Percentiles rank a stretch among this genome's conserved stretches.
These are phyloP conservation scores for Boletus reticulatus DNA, from an alignment of 768 basidiomycete genomes.

Conservation along the genomic window DNA sequence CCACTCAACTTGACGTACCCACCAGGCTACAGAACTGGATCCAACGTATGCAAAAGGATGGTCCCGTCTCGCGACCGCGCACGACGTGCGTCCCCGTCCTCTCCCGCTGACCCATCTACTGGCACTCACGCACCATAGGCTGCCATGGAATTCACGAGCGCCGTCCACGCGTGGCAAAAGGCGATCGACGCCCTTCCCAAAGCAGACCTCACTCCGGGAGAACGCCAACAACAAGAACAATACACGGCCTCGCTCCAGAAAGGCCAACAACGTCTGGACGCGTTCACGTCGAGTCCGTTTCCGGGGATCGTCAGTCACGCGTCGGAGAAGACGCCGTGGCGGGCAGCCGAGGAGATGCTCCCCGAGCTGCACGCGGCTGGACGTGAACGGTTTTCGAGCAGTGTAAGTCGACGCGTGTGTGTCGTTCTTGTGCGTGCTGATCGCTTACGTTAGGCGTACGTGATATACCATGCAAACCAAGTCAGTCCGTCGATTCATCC, in stretches of 20 bases:
- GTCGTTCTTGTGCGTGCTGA: not conserved
- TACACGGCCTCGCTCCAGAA: not conserved
- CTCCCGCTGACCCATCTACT: not conserved
- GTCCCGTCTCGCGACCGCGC: constrained; percentile 2
- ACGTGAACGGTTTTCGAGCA: not conserved
- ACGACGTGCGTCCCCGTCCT: not conserved
- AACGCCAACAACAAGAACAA: not conserved
- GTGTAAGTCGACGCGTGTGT: not conserved
- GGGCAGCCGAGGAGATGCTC: constrained; percentile 1
- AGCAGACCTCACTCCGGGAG: not conserved
- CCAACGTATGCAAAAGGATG: not conserved
- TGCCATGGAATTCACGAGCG: not conserved
- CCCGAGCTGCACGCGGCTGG: not conserved
- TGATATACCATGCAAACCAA: not conserved
- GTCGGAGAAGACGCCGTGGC: not conserved
- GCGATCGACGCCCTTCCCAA: not conserved
- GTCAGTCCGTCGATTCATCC: not conserved
- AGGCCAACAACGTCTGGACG: not conserved
- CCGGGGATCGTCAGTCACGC: not conserved
- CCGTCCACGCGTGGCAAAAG: not conserved
- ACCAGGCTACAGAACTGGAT: not conserved
- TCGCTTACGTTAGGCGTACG: not conserved
- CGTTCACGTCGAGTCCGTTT: not conserved
- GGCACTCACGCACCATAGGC: not conserved
- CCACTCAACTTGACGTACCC: not conserved